A percentile compares a stretch with the other conserved stretches of the same genome.
Evolutionary conservation across 305 asterid genomes (phyloP).

Genomic region (Rubia balearica): DNA sequence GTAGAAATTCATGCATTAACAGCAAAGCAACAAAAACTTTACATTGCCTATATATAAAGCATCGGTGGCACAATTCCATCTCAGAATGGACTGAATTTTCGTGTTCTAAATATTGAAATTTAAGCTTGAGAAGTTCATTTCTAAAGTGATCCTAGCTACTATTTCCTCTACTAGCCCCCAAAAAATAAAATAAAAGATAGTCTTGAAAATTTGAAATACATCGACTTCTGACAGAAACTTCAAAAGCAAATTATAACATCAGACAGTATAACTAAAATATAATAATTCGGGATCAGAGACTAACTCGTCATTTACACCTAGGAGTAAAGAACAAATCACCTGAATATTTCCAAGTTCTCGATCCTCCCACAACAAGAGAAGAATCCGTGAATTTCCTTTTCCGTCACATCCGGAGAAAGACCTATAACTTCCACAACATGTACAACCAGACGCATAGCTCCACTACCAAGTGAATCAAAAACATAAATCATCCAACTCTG

Average conservation of each 20-base stretch:
- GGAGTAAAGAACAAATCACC: conserved; percentile 24
- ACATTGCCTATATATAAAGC: conserved; percentile 1
- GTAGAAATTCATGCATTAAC: not conserved
- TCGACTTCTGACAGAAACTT: not conserved
- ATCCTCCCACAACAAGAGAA: conserved; percentile 54
- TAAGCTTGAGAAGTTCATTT: not conserved
- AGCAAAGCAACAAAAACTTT: not conserved
- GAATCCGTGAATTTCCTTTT: conserved; percentile 45
- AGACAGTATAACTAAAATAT: not conserved
- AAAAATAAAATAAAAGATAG: too few relatives aligned
- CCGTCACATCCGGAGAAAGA: conserved; percentile 39
- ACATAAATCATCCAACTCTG: not conserved
- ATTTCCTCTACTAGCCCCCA: too few relatives aligned
- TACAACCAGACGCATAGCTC: conserved; percentile 34
- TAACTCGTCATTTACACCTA: not conserved
- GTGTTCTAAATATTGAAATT: not conserved
- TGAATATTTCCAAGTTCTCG: conserved; percentile 31
- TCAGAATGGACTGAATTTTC: not conserved
- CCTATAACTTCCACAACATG: conserved; percentile 48
- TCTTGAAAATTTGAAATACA: not conserved
- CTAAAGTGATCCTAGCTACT: too few relatives aligned
- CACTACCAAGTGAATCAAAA: conserved; percentile 4
- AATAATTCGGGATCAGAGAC: not conserved
- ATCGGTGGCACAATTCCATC: conserved; percentile 1
- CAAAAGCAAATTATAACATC: not conserved